Percentiles rank a stretch among this genome's conserved stretches.
Conservation (phyloP, 192 early-diverging fungal species). For the Pecoramyces ruminantium region DNA sequence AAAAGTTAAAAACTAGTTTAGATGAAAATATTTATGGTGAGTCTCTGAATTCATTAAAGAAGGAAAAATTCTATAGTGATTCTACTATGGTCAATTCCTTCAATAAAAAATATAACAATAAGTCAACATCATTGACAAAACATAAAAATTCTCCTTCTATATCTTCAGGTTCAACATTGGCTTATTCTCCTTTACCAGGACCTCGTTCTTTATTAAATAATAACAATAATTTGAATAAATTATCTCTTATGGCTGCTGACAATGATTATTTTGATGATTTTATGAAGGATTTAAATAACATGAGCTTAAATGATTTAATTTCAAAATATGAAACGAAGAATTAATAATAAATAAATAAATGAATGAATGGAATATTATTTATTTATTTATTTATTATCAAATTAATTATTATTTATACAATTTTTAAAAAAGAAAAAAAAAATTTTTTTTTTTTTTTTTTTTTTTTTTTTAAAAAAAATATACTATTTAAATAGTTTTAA, state of each 20-base stretch:
- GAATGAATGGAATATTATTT: too few relatives aligned
- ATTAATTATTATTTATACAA: too few relatives aligned
- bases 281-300: not conserved
- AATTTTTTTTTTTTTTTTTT: too few relatives aligned
- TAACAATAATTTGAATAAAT: not conserved
- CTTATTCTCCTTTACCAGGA: not conserved
- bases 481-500: too few relatives aligned
- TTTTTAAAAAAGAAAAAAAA: too few relatives aligned
- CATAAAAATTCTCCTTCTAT: not conserved
- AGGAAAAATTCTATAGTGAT: not conserved
- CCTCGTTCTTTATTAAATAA: not conserved
- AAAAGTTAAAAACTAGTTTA: not conserved
- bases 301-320: not conserved
- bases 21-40: not conserved
- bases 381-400: too few relatives aligned
- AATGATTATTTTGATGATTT: not conserved
- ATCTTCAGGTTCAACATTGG: not conserved
- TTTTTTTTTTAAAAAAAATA: too few relatives aligned
- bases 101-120: not conserved
- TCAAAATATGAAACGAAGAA: not conserved
- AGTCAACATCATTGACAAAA: not conserved
- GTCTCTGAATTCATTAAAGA: too few relatives aligned
- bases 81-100: not conserved
- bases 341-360: too few relatives aligned
- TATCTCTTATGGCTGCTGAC: not conserved